phyloP scores from a whole-genome alignment of 257 asterid genomes.

The Solanum virginianum region DNA sequence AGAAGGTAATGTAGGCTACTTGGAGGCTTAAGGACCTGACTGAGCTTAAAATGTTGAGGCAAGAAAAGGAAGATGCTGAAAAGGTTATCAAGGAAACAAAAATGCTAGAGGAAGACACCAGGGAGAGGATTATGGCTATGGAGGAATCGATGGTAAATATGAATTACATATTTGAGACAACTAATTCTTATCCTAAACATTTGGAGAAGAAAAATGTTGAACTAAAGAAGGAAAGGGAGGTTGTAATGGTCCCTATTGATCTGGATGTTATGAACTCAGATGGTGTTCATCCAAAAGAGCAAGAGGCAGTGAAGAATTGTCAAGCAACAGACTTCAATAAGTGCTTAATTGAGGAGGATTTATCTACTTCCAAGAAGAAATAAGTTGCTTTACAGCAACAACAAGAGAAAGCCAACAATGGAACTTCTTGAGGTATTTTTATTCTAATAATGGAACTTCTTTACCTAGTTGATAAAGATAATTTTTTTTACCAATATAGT shows the following conservation, averaged over 20 bases:
- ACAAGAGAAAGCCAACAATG: slow-evolving; percentile 28
- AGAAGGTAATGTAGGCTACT: slow-evolving; percentile 72
- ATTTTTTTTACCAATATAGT: background rate
- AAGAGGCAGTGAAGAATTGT: slow-evolving; percentile 35
- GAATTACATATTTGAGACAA: slow-evolving; percentile 27
- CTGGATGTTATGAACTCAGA: slow-evolving; percentile 20
- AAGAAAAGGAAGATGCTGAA: slow-evolving; percentile 53
- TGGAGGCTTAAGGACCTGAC: slow-evolving; percentile 47
- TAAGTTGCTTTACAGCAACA: slow-evolving; percentile 10
- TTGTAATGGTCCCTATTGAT: background rate
- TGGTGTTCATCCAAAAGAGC: slow-evolving; percentile 36
- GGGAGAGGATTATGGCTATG: slow-evolving; percentile 54
- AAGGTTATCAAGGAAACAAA: slow-evolving; percentile 44
- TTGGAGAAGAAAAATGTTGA: slow-evolving; percentile 34
- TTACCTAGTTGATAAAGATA: background rate
- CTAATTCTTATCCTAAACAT: slow-evolving; percentile 17
- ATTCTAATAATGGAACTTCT: background rate
- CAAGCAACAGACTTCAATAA: slow-evolving; percentile 32
- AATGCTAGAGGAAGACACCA: slow-evolving; percentile 34
- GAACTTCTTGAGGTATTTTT: slow-evolving; percentile 53
- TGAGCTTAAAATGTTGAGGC: slow-evolving; percentile 62
- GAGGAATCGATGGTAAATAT: slow-evolving; percentile 44
- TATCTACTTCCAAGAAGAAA: slow-evolving; percentile 15
- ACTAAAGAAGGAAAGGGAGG: slow-evolving; percentile 34
- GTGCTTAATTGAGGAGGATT: slow-evolving; percentile 27